phyloP scores from a whole-genome alignment of 441 rosid species.

The Syzygium syzygioides region DNA sequence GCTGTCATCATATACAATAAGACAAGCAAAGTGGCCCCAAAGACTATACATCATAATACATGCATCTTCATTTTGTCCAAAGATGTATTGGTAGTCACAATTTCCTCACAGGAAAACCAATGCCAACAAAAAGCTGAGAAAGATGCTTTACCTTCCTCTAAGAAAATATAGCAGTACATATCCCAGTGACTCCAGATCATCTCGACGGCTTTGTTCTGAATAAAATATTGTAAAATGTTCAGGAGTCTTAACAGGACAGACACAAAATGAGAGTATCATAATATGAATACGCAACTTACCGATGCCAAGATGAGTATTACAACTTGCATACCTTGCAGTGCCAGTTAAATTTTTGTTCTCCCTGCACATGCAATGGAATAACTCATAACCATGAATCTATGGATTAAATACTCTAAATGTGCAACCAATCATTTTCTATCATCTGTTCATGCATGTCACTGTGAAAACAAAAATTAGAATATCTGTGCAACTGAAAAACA shows the following conservation, averaged over 20 bases:
- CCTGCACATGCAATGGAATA: neutral
- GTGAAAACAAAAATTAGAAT: neutral
- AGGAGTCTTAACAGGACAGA: neutral
- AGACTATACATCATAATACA: neutral
- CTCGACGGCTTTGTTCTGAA: neutral
- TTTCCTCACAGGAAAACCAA: neutral
- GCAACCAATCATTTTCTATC: neutral
- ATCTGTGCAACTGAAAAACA: neutral
- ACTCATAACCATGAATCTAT: neutral
- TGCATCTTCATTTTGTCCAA: neutral
- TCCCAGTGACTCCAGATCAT: neutral
- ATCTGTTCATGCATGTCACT: neutral
- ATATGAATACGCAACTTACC: neutral
- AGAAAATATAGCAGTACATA: neutral
- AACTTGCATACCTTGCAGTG: neutral
- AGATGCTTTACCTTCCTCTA: neutral
- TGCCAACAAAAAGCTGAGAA: neutral
- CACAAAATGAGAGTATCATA: neutral
- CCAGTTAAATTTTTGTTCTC: neutral
- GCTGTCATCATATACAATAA: neutral
- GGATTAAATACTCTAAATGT: neutral
- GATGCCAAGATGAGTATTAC: neutral
- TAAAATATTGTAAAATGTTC: neutral
- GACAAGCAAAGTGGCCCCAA: neutral
- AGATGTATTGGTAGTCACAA: neutral